Conservation (phyloP, 2,329 filamentous ascomycete species). For the Cordyceps sp. region DNA sequence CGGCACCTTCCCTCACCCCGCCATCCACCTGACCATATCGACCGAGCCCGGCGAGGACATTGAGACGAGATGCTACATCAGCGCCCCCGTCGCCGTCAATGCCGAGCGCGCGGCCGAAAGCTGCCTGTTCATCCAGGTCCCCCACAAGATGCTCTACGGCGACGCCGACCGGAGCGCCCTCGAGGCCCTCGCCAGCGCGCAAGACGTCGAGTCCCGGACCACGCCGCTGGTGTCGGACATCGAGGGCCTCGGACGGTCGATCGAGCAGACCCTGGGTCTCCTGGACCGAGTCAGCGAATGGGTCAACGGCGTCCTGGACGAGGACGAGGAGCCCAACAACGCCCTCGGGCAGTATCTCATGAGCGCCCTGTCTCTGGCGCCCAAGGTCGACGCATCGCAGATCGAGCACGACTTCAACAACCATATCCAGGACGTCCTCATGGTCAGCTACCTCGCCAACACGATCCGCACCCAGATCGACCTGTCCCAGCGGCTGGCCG, state of each 20-base stretch:
- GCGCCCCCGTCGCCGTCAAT: conserved; percentile 84
- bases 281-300: conserved; percentile 85
- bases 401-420: conserved; percentile 99
- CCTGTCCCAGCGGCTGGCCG: conserved; percentile 84
- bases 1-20: conserved; percentile 93
- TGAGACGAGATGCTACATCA: conserved; percentile 87
- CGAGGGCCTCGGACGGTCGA: conserved; percentile 68
- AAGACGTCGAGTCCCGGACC: conserved; percentile 59
- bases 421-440: conserved; percentile 96
- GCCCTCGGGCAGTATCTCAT: conserved; percentile 89
- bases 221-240: conserved; percentile 71
- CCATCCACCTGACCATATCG: conserved; percentile 87
- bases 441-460: conserved; percentile 96
- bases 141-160: conserved; percentile 81
- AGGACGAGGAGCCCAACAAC: conserved; percentile 77
- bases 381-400: conserved; percentile 80
- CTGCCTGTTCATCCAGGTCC: conserved; percentile 94
- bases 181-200: conserved; percentile 70
- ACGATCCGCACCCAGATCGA: conserved; percentile 98
- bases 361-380: conserved; percentile 80
- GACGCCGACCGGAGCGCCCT: conserved; percentile 52
- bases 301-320: conserved; percentile 85
- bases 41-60: conserved; percentile 81
- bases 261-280: conserved; percentile 78
- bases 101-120: conserved; percentile 89